Conservation (phyloP, 129 eudicot genomes). For the Saposhnikovia divaricata region DNA sequence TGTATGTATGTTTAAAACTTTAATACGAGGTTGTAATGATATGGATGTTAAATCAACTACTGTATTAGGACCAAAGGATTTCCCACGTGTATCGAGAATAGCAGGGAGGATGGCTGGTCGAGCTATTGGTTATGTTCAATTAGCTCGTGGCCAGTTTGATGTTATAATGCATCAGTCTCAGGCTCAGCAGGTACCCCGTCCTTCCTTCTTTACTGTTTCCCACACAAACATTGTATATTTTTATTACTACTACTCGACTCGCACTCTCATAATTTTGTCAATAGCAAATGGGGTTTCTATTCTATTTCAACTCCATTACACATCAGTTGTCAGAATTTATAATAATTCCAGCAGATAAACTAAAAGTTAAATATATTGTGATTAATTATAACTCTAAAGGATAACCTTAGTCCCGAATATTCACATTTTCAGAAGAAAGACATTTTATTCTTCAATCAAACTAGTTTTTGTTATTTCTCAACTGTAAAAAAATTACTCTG, state of each 20-base stretch:
- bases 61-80: conserved; percentile 65
- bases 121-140: conserved; percentile 70
- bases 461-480: not conserved
- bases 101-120: conserved; percentile 79
- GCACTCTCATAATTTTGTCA: no score
- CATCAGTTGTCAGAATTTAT: no score
- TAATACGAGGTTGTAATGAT: not conserved
- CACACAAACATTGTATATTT: no score
- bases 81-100: conserved; percentile 62
- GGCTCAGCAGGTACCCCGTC: conserved; percentile 59
- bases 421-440: not conserved
- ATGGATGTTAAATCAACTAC: not conserved
- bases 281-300: no score
- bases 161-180: conserved; percentile 82
- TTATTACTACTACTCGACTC: no score
- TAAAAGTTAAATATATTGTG: not conserved
- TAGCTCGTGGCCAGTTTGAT: conserved; percentile 97
- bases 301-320: no score
- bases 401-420: not conserved
- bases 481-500: not conserved
- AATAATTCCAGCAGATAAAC: no score
- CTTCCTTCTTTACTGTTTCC: no score
- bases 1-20: not conserved
- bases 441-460: not conserved
- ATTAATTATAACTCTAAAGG: not conserved